Conservation (phyloP, 805 yeast species). For the Metschnikowia rubicola region DNA sequence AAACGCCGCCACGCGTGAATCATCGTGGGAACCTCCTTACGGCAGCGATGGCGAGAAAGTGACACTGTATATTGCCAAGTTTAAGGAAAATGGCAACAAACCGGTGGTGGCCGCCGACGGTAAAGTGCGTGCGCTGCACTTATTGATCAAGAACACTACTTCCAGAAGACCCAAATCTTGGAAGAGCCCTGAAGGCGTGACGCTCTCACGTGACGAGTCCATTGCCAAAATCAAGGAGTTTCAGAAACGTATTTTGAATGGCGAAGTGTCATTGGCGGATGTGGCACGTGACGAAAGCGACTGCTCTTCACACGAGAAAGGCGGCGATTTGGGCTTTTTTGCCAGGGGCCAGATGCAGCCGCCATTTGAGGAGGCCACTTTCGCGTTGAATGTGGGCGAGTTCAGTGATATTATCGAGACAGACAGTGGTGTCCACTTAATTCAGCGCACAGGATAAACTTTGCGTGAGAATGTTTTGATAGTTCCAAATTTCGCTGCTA, state of each 20-base stretch:
- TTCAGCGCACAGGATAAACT: constrained; percentile 73
- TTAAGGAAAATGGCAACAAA: constrained; percentile 29
- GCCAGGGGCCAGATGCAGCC: constrained; percentile 95
- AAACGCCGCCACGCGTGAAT: constrained; percentile 64
- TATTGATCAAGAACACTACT: constrained; percentile 77
- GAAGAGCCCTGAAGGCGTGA: constrained; percentile 69
- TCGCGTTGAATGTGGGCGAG: constrained; percentile 77
- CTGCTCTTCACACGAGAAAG: constrained; percentile 79
- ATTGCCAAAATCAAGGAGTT: constrained; percentile 55
- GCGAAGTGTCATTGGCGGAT: constrained; percentile 63
- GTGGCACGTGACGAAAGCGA: constrained; percentile 84
- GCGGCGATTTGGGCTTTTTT: constrained; percentile 90
- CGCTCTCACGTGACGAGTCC: constrained; percentile 82
- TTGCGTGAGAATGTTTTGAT: background rate
- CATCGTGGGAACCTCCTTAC: constrained; percentile 88
- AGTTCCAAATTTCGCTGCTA: background rate
- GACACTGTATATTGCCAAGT: constrained; percentile 50
- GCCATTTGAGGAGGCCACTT: constrained; percentile 84
- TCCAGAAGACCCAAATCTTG: constrained; percentile 91
- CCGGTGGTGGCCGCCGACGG: constrained; percentile 37
- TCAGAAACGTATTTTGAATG: constrained; percentile 57
- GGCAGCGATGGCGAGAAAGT: constrained; percentile 68
- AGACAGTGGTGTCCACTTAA: constrained; percentile 86
- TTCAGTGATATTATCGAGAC: constrained; percentile 80
- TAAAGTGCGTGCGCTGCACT: constrained; percentile 76